Evolutionary conservation across 441 rosid genomes (phyloP), one percentile per base, ranked within the genome.

Genomic region (Viola pubescens): DNA sequence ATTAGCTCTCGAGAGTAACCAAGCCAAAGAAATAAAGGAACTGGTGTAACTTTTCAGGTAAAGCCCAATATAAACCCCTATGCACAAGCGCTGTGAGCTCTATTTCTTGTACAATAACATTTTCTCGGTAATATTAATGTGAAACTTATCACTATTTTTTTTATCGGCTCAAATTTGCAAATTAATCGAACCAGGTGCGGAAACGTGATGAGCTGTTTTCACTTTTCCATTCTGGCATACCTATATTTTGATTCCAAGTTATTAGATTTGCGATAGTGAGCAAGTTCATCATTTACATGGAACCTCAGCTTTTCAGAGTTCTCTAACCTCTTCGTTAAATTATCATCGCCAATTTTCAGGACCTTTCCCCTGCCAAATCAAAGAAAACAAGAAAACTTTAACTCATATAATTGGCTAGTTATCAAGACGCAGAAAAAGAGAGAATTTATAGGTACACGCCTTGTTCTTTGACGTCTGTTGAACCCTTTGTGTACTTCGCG

Each of bases 271-370:
- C 79, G 75, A 76, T 82, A 80, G 59, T 69, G 84, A 49, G 84
- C 80, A 54, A 81, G 79, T 79, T 86, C 90, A 53, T 72, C 65
- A 19, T 78, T 80, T 51, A 79, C 78, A 50, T 68, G 80, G 47
- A 77, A 77, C 56, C 81, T 77, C 69, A 81, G 87, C 72, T 67
- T 89, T 52, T 81, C 88, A 16, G 91, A 81, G 12, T 73, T 69
- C 11, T 72, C 75, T 48, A 75, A 41, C 72, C 77, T 80, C 75
- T 63, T 69, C 3, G 62, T 73, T 48, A 79, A 77, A 75, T 77
- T 79, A 16, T 67, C 69, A 65, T 73, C 73, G 42, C 77, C 77
- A 48, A 59, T 60, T 59, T 66, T 75, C 56, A 65, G 70, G 52
- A 37, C 65, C 69, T 49, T 69, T 77, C 65, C 78, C 92, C 98